Evolutionary conservation across 345 rosid species (phyloP).

Genomic region (Cochlearia excelsa): DNA sequence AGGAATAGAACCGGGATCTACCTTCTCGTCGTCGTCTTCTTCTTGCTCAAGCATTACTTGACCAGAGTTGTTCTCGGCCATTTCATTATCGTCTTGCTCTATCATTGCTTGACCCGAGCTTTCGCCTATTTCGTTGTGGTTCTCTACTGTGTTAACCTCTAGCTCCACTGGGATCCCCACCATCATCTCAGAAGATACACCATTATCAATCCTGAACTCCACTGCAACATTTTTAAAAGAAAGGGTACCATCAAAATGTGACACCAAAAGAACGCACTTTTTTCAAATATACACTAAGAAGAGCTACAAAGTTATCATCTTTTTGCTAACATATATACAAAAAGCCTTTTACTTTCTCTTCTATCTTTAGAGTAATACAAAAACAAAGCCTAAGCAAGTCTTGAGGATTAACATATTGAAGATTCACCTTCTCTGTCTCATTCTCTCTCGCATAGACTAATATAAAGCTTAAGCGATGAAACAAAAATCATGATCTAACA

Average conservation of each 20-base stretch:
- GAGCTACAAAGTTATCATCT: too few species aligned
- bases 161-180: conserved; percentile 36
- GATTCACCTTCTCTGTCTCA: neutral
- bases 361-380: too few species aligned
- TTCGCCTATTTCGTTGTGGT: conserved; percentile 42
- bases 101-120: conserved; percentile 56
- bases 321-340: neutral
- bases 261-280: neutral
- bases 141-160: conserved; percentile 28
- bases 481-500: neutral
- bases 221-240: conserved; percentile 44
- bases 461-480: too few species aligned
- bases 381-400: neutral
- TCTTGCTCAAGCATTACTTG: conserved; percentile 47
- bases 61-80: conserved; percentile 46
- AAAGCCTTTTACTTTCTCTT: neutral
- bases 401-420: neutral
- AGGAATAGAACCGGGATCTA: conserved; percentile 46
- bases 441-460: neutral
- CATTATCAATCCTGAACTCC: conserved; percentile 65
- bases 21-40: conserved; percentile 45
- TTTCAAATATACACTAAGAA: neutral
- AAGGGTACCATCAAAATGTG: neutral
- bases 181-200: conserved; percentile 49
- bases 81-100: conserved; percentile 44